Percentiles rank a stretch among this genome's conserved stretches.
phyloP scores from a whole-genome alignment of 192 early-diverging fungal genomes.

The Backusella tuberculispora region DNA sequence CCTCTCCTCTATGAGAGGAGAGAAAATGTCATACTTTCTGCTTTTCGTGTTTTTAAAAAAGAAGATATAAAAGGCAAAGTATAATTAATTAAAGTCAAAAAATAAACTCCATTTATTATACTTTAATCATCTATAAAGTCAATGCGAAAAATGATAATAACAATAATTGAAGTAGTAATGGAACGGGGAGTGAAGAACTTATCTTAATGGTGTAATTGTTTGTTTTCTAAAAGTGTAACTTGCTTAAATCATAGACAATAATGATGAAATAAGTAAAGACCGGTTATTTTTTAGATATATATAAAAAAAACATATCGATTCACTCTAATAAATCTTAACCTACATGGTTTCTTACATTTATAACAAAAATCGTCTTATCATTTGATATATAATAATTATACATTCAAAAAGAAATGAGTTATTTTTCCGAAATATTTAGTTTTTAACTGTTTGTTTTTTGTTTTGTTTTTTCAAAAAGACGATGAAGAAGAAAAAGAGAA shows the following conservation, averaged over 20 bases:
- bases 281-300: neutral
- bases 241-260: neutral
- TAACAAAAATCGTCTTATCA: too few species aligned
- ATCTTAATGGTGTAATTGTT: neutral
- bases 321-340: too few species aligned
- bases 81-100: neutral
- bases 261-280: neutral
- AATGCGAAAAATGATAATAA: neutral
- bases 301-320: too few species aligned
- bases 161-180: too few species aligned
- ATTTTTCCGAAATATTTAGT: too few species aligned
- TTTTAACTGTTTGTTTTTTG: too few species aligned
- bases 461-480: too few species aligned
- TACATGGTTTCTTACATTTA: too few species aligned
- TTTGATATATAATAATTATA: too few species aligned
- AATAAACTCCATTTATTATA: neutral
- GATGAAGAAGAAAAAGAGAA: too few species aligned
- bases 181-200: neutral
- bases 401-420: too few species aligned
- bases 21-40: slow-evolving; percentile 1
- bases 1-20: neutral
- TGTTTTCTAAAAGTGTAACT: neutral
- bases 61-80: too few species aligned
- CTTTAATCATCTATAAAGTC: neutral
- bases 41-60: neutral